Conservation (phyloP, 2,329 filamentous ascomycete genomes). For the Clarireedia paspali region DNA sequence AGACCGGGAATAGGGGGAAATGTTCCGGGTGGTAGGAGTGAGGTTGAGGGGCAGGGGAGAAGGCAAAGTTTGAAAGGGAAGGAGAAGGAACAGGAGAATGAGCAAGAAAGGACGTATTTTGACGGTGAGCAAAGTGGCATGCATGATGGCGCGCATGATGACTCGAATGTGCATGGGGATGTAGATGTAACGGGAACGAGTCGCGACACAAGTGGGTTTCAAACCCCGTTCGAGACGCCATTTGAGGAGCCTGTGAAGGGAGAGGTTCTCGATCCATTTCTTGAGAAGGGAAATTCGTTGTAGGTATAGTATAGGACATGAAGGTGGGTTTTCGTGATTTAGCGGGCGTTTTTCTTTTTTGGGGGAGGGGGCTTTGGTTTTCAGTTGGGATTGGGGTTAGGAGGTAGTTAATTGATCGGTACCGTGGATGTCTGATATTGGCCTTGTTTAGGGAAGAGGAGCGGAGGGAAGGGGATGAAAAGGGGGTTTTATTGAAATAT, state of each 20-base stretch:
- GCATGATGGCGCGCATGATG: neutral
- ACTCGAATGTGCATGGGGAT: neutral
- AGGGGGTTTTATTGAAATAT: too few species aligned
- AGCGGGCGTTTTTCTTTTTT: neutral
- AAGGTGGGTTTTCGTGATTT: neutral
- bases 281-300: conserved; percentile 4
- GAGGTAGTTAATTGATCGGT: too few species aligned
- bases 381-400: too few species aligned
- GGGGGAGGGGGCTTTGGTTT: too few species aligned
- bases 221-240: neutral
- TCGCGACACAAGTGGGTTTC: conserved; percentile 1
- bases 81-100: conserved; percentile 3
- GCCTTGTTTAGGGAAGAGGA: too few species aligned
- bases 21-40: conserved; percentile 14
- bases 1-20: neutral
- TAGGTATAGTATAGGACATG: neutral
- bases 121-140: neutral
- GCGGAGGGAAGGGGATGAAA: too few species aligned
- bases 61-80: neutral
- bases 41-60: conserved; percentile 10
- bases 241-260: neutral
- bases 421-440: too few species aligned
- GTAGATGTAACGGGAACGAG: neutral
- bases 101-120: neutral
- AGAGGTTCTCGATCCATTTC: neutral